A percentile compares a stretch with the other conserved stretches of the same genome.
These are phyloP conservation scores for Vanrija humicola DNA, from an alignment of 1,284 basidiomycete species.

Conservation along the genomic window DNA sequence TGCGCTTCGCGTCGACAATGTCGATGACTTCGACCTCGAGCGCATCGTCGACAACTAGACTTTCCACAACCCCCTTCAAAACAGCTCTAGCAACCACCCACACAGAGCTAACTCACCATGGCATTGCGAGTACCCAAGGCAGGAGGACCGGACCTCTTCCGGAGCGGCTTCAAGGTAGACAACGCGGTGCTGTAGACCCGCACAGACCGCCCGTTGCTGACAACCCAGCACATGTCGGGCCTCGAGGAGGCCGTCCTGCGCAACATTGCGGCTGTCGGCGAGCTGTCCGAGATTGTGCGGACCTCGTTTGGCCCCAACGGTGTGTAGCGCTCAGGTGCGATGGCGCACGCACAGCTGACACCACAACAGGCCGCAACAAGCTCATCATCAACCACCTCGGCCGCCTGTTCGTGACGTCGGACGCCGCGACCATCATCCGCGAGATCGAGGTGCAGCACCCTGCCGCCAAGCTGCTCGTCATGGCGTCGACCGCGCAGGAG, in stretches of 20 bases:
- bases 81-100: background rate
- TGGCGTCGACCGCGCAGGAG: constrained; percentile 97
- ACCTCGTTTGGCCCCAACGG: constrained; percentile 97
- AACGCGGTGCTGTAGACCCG: background rate
- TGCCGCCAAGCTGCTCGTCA: constrained; percentile 92
- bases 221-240: constrained; percentile 70
- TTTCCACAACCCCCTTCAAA: background rate
- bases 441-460: constrained; percentile 99
- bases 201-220: background rate
- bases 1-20: too few relatives aligned
- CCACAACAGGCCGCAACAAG: constrained; percentile 74
- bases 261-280: constrained; percentile 92
- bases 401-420: constrained; percentile 92
- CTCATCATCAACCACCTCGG: constrained; percentile 95
- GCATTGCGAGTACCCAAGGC: constrained; percentile 90
- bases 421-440: constrained; percentile 97
- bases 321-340: constrained; percentile 47
- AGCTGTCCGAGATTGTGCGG: constrained; percentile 90
- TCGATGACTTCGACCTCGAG: background rate
- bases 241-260: constrained; percentile 89
- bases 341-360: background rate
- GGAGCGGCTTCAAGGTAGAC: constrained; percentile 83
- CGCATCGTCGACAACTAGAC: background rate
- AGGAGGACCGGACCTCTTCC: constrained; percentile 81
- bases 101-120: constrained; percentile 54